These are phyloP conservation scores for Ustilago crameri DNA, from an alignment of 1,284 basidiomycete species.

Conservation along the genomic window DNA sequence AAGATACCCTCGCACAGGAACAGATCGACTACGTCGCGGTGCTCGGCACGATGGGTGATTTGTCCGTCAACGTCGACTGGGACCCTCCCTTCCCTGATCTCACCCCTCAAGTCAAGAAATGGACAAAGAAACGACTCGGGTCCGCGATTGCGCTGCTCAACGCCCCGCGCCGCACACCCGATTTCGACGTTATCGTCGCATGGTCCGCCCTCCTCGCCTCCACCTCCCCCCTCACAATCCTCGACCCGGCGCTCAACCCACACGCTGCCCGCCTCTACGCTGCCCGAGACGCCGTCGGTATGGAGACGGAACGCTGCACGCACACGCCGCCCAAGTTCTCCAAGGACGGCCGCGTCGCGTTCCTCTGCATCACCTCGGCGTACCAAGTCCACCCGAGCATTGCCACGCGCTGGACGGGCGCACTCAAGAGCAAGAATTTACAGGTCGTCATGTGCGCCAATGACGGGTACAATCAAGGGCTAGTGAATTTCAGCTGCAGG, in stretches of 20 bases:
- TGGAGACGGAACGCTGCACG: slow-evolving; percentile 53
- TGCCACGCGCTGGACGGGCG: slow-evolving; percentile 56
- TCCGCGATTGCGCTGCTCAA: slow-evolving; percentile 52
- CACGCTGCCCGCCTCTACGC: slow-evolving; percentile 40
- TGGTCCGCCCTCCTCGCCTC: slow-evolving; percentile 40
- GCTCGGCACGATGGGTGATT: slow-evolving; percentile 56
- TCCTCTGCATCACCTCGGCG: slow-evolving; percentile 46
- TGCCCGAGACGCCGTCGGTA: slow-evolving; percentile 37
- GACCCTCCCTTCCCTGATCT: slow-evolving; percentile 56
- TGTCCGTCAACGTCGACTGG: slow-evolving; percentile 51
- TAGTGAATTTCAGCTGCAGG: slow-evolving; percentile 45
- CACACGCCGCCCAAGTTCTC: slow-evolving; percentile 58
- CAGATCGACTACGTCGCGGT: slow-evolving; percentile 53
- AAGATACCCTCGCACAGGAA: slow-evolving; percentile 13
- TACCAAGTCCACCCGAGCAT: slow-evolving; percentile 58
- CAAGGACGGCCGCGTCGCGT: slow-evolving; percentile 53
- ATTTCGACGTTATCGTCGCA: slow-evolving; percentile 47
- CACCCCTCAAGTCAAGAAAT: slow-evolving; percentile 43
- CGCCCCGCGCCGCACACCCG: slow-evolving; percentile 48
- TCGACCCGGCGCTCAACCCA: slow-evolving; percentile 33
- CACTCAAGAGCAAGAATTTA: slow-evolving; percentile 47
- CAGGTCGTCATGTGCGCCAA: slow-evolving; percentile 61
- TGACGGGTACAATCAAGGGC: slow-evolving; percentile 35
- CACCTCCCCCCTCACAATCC: slow-evolving; percentile 33
- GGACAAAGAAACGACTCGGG: slow-evolving; percentile 53